Conservation (phyloP, 768 basidiomycete genomes). For the Asterophora parasitica region DNA sequence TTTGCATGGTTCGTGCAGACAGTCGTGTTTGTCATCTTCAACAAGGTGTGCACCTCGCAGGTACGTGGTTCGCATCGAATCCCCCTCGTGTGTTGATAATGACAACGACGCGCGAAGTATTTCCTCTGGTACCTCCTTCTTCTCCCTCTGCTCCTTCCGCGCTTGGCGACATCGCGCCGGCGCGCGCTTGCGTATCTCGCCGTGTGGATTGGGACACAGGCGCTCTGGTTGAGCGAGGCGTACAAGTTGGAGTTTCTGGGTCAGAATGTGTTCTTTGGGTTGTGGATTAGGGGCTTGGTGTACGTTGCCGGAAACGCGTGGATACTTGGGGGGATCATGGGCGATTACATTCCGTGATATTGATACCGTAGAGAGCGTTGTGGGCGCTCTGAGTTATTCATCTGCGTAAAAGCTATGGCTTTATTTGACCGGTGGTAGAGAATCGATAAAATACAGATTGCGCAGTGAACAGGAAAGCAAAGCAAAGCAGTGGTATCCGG, state of each 20-base stretch:
- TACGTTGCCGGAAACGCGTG: slow-evolving; percentile 78
- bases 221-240: slow-evolving; percentile 85
- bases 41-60: slow-evolving; percentile 98
- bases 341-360: slow-evolving; percentile 11
- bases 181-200: slow-evolving; percentile 36
- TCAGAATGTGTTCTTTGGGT: slow-evolving; percentile 58
- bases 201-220: slow-evolving; percentile 79
- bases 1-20: slow-evolving; percentile 95
- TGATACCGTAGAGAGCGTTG: not conserved
- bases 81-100: not conserved
- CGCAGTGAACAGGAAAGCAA: not conserved
- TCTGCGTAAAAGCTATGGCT: too few species aligned
- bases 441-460: not conserved
- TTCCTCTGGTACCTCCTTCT: slow-evolving; percentile 96
- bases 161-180: slow-evolving; percentile 45
- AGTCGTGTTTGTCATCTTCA: slow-evolving; percentile 87
- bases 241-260: slow-evolving; percentile 90
- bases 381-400: too few species aligned
- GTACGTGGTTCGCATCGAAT: slow-evolving; percentile 30
- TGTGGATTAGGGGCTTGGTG: slow-evolving; percentile 77
- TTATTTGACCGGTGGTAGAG: too few species aligned
- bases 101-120: slow-evolving; percentile 51
- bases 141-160: slow-evolving; percentile 76
- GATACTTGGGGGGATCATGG: slow-evolving; percentile 67
- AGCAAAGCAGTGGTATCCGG: slow-evolving; percentile 5